Conservation (phyloP, 257 asterid genomes). For the Primulina tabacum region DNA sequence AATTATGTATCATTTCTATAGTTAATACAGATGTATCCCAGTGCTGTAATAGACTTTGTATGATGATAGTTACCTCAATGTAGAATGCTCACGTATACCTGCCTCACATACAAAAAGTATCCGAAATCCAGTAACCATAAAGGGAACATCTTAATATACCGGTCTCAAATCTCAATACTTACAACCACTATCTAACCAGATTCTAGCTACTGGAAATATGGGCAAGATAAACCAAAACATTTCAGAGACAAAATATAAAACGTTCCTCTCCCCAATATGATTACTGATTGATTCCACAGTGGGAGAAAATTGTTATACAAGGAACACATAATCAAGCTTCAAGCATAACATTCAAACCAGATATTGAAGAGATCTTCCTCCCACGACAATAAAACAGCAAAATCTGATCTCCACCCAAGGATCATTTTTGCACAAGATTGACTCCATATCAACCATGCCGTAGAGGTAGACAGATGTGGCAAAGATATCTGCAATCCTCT, state of each 20-base stretch:
- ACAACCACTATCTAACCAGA: conserved; percentile 23
- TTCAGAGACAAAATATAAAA: conserved; percentile 25
- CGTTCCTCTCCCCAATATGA: conserved; percentile 14
- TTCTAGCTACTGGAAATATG: conserved; percentile 23
- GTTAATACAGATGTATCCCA: conserved; percentile 18
- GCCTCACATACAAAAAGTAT: conserved; percentile 42
- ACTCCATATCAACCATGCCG: conserved; percentile 13
- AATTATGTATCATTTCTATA: conserved; percentile 16
- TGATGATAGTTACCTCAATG: conserved; percentile 50
- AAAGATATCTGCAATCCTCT: conserved; percentile 35
- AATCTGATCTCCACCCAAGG: conserved; percentile 36
- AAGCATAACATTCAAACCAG: conserved; percentile 34
- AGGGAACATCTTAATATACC: conserved; percentile 31
- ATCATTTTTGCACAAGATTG: conserved; percentile 19
- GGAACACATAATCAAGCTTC: conserved; percentile 17
- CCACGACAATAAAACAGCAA: conserved; percentile 31
- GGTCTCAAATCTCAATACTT: conserved; percentile 15
- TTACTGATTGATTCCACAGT: conserved; percentile 1
- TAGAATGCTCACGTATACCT: conserved; percentile 39
- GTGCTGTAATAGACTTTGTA: conserved; percentile 21
- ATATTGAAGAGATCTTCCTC: conserved; percentile 29
- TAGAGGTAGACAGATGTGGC: conserved; percentile 23
- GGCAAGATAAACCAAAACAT: conserved; percentile 27
- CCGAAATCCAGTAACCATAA: conserved; percentile 35
- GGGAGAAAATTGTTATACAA: conserved; percentile 20